Evolutionary conservation across 345 rosid species (phyloP).

Genomic region (Aquilaria sinensis): DNA sequence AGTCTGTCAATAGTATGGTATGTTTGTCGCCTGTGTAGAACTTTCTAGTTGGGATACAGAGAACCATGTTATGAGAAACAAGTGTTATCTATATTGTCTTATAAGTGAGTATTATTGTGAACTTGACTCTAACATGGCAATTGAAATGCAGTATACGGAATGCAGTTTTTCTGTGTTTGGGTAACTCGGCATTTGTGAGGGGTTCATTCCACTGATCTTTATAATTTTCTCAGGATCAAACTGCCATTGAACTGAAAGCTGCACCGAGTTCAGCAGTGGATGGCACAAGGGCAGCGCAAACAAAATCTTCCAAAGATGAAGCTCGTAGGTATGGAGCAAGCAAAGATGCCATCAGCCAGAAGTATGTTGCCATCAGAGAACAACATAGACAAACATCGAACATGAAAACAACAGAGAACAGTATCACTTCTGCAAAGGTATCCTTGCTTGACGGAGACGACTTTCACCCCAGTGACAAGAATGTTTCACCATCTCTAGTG

Average conservation of each 20-base stretch:
- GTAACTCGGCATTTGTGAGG: neutral
- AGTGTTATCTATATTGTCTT: no score
- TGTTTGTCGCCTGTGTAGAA: conserved; percentile 11
- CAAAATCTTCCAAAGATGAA: conserved; percentile 45
- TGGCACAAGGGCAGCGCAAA: conserved; percentile 34
- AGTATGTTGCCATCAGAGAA: conserved; percentile 83
- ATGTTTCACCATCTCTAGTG: conserved; percentile 43
- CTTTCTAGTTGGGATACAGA: no score
- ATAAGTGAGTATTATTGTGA: no score
- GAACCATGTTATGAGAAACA: no score
- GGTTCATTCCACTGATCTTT: neutral
- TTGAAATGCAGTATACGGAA: neutral
- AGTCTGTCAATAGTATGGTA: conserved; percentile 49
- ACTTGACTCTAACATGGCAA: no score
- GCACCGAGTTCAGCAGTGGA: conserved; percentile 32
- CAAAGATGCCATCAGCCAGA: conserved; percentile 78
- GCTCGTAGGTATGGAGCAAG: conserved; percentile 54
- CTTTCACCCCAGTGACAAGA: conserved; percentile 20
- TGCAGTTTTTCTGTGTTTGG: neutral
- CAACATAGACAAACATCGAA: conserved; percentile 49
- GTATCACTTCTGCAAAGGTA: conserved; percentile 67
- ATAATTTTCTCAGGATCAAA: conserved; percentile 41
- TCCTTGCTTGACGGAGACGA: conserved; percentile 58
- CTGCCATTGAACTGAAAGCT: conserved; percentile 64
- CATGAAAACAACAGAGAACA: conserved; percentile 43